Conservation (phyloP, 805 yeast genomes). For the Tetrapisispora pingtungensis region DNA sequence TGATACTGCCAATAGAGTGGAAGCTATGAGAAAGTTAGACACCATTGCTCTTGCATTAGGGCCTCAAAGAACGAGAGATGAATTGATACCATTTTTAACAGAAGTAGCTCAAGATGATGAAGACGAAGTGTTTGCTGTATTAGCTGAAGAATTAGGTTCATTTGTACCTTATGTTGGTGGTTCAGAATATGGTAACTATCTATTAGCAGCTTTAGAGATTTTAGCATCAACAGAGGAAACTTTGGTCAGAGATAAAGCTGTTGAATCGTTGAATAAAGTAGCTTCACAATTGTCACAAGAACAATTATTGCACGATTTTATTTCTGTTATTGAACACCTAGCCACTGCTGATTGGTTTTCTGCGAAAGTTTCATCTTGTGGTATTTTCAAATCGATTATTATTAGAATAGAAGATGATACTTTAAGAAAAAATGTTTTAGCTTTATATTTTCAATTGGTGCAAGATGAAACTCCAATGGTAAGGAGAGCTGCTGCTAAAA, state of each 20-base stretch:
- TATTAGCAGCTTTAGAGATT: conserved; percentile 63
- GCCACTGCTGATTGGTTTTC: conserved; percentile 93
- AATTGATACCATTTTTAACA: conserved; percentile 80
- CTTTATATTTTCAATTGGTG: conserved; percentile 58
- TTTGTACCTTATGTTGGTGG: conserved; percentile 92
- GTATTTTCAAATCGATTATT: conserved; percentile 65
- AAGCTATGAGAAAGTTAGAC: conserved; percentile 88
- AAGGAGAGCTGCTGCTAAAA: conserved; percentile 83
- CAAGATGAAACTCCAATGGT: conserved; percentile 97
- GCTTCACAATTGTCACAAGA: conserved; percentile 50
- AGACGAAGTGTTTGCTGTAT: conserved; percentile 90
- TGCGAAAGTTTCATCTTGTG: conserved; percentile 82
- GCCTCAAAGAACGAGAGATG: conserved; percentile 81
- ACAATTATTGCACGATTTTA: conserved; percentile 56
- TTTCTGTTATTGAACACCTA: conserved; percentile 68
- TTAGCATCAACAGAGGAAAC: conserved; percentile 94
- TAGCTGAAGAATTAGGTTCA: conserved; percentile 82
- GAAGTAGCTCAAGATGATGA: conserved; percentile 90
- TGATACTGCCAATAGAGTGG: conserved; percentile 85
- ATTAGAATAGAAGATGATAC: conserved; percentile 43
- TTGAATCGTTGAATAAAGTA: conserved; percentile 67
- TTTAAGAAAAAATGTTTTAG: conserved; percentile 51
- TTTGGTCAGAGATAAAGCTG: conserved; percentile 88
- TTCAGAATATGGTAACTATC: conserved; percentile 43
- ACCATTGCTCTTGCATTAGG: conserved; percentile 94